Evolutionary conservation across 1,284 basidiomycete species (phyloP), one percentile per base, ranked within the genome.

Genomic region (Sphagnurus paluster): DNA sequence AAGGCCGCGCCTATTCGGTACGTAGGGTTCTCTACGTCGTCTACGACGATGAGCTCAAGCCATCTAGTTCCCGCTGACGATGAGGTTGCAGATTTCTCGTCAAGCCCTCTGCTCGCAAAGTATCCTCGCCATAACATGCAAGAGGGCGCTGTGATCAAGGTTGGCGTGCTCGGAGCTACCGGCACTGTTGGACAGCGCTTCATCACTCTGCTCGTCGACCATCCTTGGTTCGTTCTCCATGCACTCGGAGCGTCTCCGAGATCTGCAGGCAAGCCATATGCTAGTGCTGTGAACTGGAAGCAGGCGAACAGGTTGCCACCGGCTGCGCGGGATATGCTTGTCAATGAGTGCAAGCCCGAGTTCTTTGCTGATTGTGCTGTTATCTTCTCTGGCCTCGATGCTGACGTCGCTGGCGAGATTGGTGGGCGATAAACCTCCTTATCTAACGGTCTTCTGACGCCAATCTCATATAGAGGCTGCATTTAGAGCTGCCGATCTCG

Each of bases 151-250:
- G 44, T 60, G 16, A 67, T 93, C 71, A 89, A 90, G 56, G 94
- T 99, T 55, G 96, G 93, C 55, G 77, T 99, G 49, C 80, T 99
- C 14, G 96, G 96, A 39, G 97, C 97, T 4, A 99, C 97, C 0
- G 97, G 95, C 39, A 96, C 92, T 39, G 94, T 98, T 46, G 94
- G 94, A 17, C 94, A 98, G 69, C 82, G 92, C 48, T 99, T 99
- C 70, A 93, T 99, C 67, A 79, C 87, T 48, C 84, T 98, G 46
- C 87, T 99, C 39, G 77, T 90, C 5, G 66, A 74, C 9, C 97
- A 99, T 66, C 94, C 96, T 0, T 96, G 90, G 80, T 98, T 99
- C 68, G 73, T 78, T 52, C 77, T 98, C 53, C 84, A 88, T 62
- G 87, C 83, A 0, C 78, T 99, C 32, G 97, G 96, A 28, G 97